Conservation (phyloP, 1,284 basidiomycete species). For the Coniophora puteana region DNA sequence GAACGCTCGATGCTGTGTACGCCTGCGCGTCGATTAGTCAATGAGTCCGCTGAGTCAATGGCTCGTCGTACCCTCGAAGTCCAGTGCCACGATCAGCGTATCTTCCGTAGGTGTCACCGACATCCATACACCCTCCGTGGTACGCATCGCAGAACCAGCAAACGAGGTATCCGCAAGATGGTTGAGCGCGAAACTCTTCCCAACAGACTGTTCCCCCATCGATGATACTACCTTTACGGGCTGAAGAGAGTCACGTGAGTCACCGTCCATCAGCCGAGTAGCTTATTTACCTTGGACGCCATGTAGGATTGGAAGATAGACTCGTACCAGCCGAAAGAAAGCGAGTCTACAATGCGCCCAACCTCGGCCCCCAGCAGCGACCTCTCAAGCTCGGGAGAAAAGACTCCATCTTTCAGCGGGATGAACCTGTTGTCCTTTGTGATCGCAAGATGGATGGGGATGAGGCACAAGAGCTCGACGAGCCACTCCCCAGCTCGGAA, state of each 20-base stretch:
- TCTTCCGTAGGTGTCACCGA: constrained; percentile 59
- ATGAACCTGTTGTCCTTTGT: constrained; percentile 56
- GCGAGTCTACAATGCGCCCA: constrained; percentile 48
- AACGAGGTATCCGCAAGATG: constrained; percentile 64
- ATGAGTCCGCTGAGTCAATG: background rate
- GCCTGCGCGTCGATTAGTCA: constrained; percentile 31
- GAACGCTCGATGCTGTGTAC: constrained; percentile 63
- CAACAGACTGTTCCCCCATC: constrained; percentile 68
- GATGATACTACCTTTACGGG: constrained; percentile 63
- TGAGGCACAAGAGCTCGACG: constrained; percentile 56
- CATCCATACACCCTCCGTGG: constrained; percentile 67
- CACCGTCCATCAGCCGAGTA: background rate
- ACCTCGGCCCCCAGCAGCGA: constrained; percentile 56
- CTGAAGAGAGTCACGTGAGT: constrained; percentile 24
- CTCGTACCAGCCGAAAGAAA: constrained; percentile 66
- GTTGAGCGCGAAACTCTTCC: constrained; percentile 59
- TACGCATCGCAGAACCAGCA: constrained; percentile 64
- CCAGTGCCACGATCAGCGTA: constrained; percentile 52
- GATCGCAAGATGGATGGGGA: constrained; percentile 61
- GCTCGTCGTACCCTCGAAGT: constrained; percentile 52
- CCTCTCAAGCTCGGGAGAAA: constrained; percentile 45
- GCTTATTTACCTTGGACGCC: constrained; percentile 42
- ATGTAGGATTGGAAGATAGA: constrained; percentile 61
- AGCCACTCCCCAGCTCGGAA: constrained; percentile 59
- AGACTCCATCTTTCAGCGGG: constrained; percentile 56